Base-by-base conservation (phyloP, 176 grass and related monocot species). In the Metroxylon sagu region DNA sequence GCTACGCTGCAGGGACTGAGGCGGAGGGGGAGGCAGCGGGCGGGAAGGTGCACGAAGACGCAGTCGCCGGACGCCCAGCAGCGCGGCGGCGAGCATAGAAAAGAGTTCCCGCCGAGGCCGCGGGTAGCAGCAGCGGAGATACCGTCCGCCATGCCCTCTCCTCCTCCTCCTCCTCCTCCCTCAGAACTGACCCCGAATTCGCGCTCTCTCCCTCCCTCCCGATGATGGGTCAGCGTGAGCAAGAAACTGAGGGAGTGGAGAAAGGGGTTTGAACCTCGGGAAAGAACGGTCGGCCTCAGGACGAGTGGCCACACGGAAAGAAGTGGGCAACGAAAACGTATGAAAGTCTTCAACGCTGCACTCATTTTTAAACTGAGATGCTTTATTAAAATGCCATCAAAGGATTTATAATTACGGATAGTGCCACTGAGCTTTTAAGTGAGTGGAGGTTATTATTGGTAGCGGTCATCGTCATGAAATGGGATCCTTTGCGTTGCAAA, bases 41-140 rank as follows among this genome's bases (percentile, higher is more conserved):
- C 21, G 51, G 49, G 26, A 54, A 80, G 60, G 6, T 83, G 79
- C 48, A 72, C 57, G 56, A 80, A 68, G 15, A 56, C 60, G 10
- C 4, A 69, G 64, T 60, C 26, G 52, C 30, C 69, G 23, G 71
- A 59, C 3, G 31, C 52, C 35, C 79, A 53, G 26, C 31, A 1
- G 31, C 31, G 31, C 31, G 1, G 31, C 6, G 6, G 31, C 5
- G 31, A 35, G 31, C 31, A 7, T 35, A 8, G 31, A 10, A 77
- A 74, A 2, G 74, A 30, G 55, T 81, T 86, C 57, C 58, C 49
- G 19, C 19, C 51, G 55, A 81, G 77, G 60, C 69, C 43, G 21
- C 6, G 8, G 8, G 70, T 49, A 14, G 59, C 27, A 49, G 69
- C 43, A 53, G 69, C 64, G 15, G 73, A 80, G 59, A 81, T 64